phyloP scores from a whole-genome alignment of 768 basidiomycete genomes.

The Artomyces pyxidatus region DNA sequence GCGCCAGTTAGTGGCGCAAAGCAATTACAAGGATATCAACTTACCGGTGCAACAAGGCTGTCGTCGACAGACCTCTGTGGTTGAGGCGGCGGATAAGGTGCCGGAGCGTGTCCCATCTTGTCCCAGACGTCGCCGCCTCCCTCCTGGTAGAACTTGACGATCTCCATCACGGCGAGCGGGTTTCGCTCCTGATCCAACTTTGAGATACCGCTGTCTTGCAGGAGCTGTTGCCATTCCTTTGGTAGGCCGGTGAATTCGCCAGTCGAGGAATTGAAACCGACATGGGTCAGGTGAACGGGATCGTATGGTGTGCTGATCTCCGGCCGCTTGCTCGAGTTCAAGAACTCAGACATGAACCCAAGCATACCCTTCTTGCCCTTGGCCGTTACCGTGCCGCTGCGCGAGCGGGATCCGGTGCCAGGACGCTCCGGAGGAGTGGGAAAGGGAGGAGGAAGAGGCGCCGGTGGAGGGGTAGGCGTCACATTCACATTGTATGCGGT shows the following conservation, averaged over 20 bases:
- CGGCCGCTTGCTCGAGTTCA: constrained; percentile 65
- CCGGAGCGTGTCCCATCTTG: constrained; percentile 53
- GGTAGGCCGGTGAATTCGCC: constrained; percentile 98
- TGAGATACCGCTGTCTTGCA: constrained; percentile 94
- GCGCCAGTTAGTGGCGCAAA: constrained; percentile 7
- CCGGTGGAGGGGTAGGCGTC: constrained; percentile 1
- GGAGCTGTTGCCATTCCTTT: constrained; percentile 97
- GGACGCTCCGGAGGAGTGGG: constrained; percentile 14
- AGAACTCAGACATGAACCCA: constrained; percentile 62
- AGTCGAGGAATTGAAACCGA: constrained; percentile 97
- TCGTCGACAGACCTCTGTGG: constrained; percentile 36
- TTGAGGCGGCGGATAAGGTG: constrained; percentile 16
- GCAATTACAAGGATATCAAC: constrained; percentile 18
- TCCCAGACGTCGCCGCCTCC: constrained; percentile 77
- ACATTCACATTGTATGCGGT: neutral
- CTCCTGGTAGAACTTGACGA: constrained; percentile 98
- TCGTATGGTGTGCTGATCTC: constrained; percentile 99
- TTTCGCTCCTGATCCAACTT: constrained; percentile 94
- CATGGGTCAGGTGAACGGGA: constrained; percentile 98
- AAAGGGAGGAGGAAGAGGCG: constrained; percentile 11
- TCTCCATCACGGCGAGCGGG: constrained; percentile 96
- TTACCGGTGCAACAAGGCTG: constrained; percentile 48
- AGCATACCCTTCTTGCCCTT: constrained; percentile 58
- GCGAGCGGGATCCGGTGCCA: constrained; percentile 28
- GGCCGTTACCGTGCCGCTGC: constrained; percentile 32